Conservation (phyloP, 2,329 filamentous ascomycete species). For the Colletotrichum sp. region DNA sequence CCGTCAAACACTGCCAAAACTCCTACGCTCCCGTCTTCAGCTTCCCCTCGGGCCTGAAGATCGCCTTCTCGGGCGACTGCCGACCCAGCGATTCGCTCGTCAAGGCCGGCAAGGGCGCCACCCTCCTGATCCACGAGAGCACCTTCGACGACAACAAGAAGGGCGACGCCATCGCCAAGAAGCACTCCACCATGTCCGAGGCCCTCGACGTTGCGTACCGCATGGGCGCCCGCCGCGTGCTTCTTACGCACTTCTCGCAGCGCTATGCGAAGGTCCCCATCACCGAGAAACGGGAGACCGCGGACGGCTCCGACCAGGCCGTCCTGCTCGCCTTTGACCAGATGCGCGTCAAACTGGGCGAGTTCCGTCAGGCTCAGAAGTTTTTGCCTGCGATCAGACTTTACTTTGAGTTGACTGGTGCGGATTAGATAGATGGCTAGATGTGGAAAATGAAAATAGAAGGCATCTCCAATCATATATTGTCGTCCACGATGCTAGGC, state of each 20-base stretch:
- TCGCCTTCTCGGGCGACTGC: slow-evolving; percentile 95
- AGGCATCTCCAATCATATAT: background rate
- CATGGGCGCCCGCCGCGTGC: slow-evolving; percentile 81
- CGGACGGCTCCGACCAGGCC: slow-evolving; percentile 56
- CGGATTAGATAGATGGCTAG: slow-evolving; percentile 19
- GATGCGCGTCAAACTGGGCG: slow-evolving; percentile 74
- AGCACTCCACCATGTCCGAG: slow-evolving; percentile 87
- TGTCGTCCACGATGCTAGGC: too few relatives aligned
- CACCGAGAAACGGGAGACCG: slow-evolving; percentile 41
- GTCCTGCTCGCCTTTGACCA: slow-evolving; percentile 80
- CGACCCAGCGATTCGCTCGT: slow-evolving; percentile 77
- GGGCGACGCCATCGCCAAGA: slow-evolving; percentile 83
- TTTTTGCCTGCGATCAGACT: slow-evolving; percentile 65
- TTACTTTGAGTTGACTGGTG: slow-evolving; percentile 52
- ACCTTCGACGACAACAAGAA: slow-evolving; percentile 89
- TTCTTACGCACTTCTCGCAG: slow-evolving; percentile 96
- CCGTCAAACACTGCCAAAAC: slow-evolving; percentile 79
- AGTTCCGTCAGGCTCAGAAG: slow-evolving; percentile 70
- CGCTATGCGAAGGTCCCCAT: slow-evolving; percentile 80
- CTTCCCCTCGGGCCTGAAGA: slow-evolving; percentile 80
- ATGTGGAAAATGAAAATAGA: background rate
- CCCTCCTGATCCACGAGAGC: slow-evolving; percentile 91
- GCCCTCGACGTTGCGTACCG: slow-evolving; percentile 76
- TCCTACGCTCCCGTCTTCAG: slow-evolving; percentile 79
- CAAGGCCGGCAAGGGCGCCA: slow-evolving; percentile 73